A percentile compares a stretch with the other conserved stretches of the same genome.
These are phyloP conservation scores for Phytophthora capsici DNA, from an alignment of 352 stramenopile genomes.

Conservation along the genomic window DNA sequence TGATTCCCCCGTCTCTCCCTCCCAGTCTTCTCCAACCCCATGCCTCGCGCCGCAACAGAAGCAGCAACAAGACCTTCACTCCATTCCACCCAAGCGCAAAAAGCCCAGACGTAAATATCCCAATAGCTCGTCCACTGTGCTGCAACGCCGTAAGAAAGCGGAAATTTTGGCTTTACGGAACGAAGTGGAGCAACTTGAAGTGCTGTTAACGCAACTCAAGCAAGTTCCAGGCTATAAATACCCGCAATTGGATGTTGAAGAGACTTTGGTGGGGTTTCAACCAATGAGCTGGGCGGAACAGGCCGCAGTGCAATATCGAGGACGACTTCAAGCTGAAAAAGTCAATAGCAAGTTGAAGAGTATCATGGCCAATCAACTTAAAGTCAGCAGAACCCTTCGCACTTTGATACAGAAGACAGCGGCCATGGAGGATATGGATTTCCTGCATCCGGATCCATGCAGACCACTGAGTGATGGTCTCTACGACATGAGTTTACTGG, in stretches of 20 bases:
- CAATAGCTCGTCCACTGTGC: conserved; percentile 25
- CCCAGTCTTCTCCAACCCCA: neutral
- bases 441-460: conserved; percentile 17
- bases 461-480: conserved; percentile 4
- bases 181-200: conserved; percentile 26
- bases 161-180: conserved; percentile 31
- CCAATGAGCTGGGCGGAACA: conserved; percentile 11
- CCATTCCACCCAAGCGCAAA: neutral
- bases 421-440: conserved; percentile 26
- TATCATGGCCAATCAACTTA: conserved; percentile 29
- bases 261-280: neutral
- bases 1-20: neutral
- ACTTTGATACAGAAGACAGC: conserved; percentile 19
- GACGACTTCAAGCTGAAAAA: conserved; percentile 17
- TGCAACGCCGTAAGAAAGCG: conserved; percentile 39
- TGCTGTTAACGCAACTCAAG: conserved; percentile 23
- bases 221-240: neutral
- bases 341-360: conserved; percentile 30
- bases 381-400: conserved; percentile 15
- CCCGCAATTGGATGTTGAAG: neutral
- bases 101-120: conserved; percentile 25
- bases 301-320: conserved; percentile 9
- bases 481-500: conserved; percentile 23
- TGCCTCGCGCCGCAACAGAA: conserved; percentile 25
- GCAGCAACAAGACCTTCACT: conserved; percentile 16